Conservation (phyloP, 2,329 filamentous ascomycete genomes). For the Exutisphaerella laricina region DNA sequence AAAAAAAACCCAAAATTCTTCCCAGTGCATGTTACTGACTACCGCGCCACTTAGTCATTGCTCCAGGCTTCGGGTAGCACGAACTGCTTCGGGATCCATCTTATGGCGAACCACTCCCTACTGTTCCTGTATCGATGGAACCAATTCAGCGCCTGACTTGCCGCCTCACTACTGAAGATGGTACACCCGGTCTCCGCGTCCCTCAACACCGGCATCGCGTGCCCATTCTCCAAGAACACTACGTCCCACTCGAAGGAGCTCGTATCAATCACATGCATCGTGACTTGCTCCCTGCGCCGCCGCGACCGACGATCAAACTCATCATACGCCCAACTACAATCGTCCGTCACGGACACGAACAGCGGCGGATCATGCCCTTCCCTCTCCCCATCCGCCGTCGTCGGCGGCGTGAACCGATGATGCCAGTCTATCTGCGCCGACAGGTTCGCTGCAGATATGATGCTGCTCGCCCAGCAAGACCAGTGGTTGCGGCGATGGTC, state of each 20-base stretch:
- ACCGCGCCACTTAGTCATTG: neutral
- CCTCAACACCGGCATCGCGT: slow-evolving; percentile 5
- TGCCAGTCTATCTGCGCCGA: slow-evolving; percentile 7
- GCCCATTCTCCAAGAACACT: slow-evolving; percentile 5
- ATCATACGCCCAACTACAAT: slow-evolving; percentile 6
- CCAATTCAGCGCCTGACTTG: slow-evolving; percentile 8
- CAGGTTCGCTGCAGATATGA: slow-evolving; percentile 8
- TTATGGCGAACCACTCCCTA: slow-evolving; percentile 9
- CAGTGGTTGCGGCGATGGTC: slow-evolving; percentile 6
- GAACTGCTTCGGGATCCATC: slow-evolving; percentile 2
- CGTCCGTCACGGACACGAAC: slow-evolving; percentile 4
- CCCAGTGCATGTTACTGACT: neutral
- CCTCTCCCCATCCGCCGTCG: neutral
- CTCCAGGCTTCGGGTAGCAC: slow-evolving; percentile 8
- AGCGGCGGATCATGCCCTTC: slow-evolving; percentile 5
- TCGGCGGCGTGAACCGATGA: slow-evolving; percentile 4
- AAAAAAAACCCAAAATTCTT: too few species aligned
- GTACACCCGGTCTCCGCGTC: slow-evolving; percentile 9
- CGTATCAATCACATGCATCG: slow-evolving; percentile 8
- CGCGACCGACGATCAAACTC: slow-evolving; percentile 6
- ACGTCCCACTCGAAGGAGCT: slow-evolving; percentile 6
- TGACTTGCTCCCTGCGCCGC: neutral
- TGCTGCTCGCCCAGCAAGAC: slow-evolving; percentile 11
- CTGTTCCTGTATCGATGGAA: slow-evolving; percentile 5
- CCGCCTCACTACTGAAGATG: slow-evolving; percentile 4